These are phyloP conservation scores for Clarireedia sp. DNA, from an alignment of 2,329 filamentous ascomycete genomes.

Conservation along the genomic window DNA sequence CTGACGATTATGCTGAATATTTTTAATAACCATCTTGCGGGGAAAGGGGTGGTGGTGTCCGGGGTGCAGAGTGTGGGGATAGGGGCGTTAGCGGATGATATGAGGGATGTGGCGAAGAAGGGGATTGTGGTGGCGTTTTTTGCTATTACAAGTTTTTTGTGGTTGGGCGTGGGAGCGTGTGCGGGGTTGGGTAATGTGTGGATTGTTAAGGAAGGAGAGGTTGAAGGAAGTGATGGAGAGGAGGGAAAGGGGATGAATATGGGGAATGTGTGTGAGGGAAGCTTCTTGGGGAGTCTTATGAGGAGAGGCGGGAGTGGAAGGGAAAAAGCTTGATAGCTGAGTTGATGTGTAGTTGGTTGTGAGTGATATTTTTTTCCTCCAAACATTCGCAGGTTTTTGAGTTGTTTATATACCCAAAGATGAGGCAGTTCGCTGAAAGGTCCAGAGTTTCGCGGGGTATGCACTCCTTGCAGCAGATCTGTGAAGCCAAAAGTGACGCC, in stretches of 20 bases:
- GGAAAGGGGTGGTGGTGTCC: slow-evolving; percentile 18
- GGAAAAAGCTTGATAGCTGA: background rate
- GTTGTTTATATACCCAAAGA: too few relatives aligned
- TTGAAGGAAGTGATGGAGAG: slow-evolving; percentile 7
- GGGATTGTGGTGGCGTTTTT: slow-evolving; percentile 61
- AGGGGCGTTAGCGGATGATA: slow-evolving; percentile 33
- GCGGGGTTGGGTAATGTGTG: slow-evolving; percentile 41
- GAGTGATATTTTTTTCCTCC: too few relatives aligned
- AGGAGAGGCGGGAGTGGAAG: background rate
- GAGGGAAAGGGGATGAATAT: slow-evolving; percentile 8
- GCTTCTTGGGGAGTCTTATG: slow-evolving; percentile 13
- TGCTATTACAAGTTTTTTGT: slow-evolving; percentile 52
- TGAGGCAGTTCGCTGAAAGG: too few relatives aligned
- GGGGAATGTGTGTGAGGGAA: slow-evolving; percentile 13
- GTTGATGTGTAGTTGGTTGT: too few relatives aligned
- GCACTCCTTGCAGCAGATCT: too few relatives aligned
- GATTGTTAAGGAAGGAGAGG: slow-evolving; percentile 22
- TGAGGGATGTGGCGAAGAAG: slow-evolving; percentile 39
- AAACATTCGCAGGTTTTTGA: too few relatives aligned
- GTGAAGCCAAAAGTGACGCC: too few relatives aligned
- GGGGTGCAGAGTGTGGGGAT: background rate
- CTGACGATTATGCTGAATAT: slow-evolving; percentile 62
- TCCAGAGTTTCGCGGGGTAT: too few relatives aligned
- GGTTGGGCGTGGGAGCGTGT: slow-evolving; percentile 37
- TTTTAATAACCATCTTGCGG: slow-evolving; percentile 49